A percentile compares a stretch with the other conserved stretches of the same genome.
These are phyloP conservation scores for Austroboletus rostrupii DNA, from an alignment of 1,284 basidiomycete species.

Conservation along the genomic window DNA sequence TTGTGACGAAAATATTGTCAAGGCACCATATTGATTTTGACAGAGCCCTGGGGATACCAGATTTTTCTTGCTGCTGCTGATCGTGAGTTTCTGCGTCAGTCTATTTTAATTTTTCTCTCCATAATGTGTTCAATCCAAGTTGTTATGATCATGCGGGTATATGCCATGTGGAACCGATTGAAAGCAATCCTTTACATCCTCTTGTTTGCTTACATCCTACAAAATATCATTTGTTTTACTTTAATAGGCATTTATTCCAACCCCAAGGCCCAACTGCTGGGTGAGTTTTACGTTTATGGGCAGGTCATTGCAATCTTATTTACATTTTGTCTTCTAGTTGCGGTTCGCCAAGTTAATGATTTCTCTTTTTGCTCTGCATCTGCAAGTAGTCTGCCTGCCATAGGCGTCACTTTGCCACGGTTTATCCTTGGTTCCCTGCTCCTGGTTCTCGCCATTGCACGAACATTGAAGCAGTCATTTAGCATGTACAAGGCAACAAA, in stretches of 20 bases:
- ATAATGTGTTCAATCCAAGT: slow-evolving; percentile 1
- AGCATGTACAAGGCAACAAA: too few relatives aligned
- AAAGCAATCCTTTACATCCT: slow-evolving; percentile 5
- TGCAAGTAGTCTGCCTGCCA: accelerated
- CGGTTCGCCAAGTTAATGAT: not conserved
- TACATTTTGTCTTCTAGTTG: not conserved
- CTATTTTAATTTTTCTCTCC: not conserved
- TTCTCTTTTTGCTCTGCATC: not conserved
- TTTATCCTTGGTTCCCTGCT: too few relatives aligned
- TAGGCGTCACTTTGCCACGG: not conserved
- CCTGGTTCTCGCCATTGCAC: too few relatives aligned
- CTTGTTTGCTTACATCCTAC: not conserved
- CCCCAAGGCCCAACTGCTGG: not conserved
- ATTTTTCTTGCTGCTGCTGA: too few relatives aligned
- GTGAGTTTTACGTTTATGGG: too few relatives aligned
- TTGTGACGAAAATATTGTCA: not conserved
- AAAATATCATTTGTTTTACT: not conserved
- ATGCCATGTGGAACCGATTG: not conserved
- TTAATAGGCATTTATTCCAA: not conserved
- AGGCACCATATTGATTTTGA: too few relatives aligned
- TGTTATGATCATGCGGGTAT: slow-evolving; percentile 4
- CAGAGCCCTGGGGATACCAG: too few relatives aligned
- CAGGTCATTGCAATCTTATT: not conserved
- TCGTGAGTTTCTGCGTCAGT: slow-evolving; percentile 2
- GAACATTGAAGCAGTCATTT: too few relatives aligned